These are phyloP conservation scores for Vaccinium myrtillus DNA, from an alignment of 148 eudicot species.

Conservation along the genomic window DNA sequence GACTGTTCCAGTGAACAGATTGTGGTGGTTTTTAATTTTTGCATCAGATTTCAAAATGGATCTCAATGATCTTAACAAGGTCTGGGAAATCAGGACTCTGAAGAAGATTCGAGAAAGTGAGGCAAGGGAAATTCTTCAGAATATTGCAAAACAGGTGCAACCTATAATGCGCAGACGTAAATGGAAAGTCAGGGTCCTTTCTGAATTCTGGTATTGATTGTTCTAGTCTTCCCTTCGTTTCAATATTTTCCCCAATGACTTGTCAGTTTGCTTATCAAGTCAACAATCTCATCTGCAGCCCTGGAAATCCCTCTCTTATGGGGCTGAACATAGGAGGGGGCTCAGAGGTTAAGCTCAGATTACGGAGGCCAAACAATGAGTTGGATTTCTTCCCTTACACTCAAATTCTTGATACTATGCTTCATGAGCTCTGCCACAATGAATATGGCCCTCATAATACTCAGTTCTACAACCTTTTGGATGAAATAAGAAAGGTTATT, in stretches of 20 bases:
- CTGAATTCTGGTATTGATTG: constrained; percentile 68
- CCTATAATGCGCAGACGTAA: constrained; percentile 74
- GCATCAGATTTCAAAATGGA: constrained; percentile 36
- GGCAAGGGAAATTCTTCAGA: constrained; percentile 63
- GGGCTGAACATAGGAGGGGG: constrained; percentile 83
- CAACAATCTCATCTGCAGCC: constrained; percentile 40
- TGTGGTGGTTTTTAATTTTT: background rate
- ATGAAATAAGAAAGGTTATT: constrained; percentile 77
- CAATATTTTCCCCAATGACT: background rate
- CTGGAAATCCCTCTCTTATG: constrained; percentile 64
- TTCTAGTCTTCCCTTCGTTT: background rate
- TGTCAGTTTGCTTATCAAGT: background rate
- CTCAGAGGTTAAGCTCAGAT: constrained; percentile 65
- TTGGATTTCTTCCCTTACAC: constrained; percentile 70
- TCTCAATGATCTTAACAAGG: constrained; percentile 72
- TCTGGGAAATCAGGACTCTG: constrained; percentile 77
- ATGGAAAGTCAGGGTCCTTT: constrained; percentile 76
- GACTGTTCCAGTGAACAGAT: background rate
- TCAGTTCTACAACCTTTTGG: constrained; percentile 74
- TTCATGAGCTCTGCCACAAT: constrained; percentile 88
- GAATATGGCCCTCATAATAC: constrained; percentile 75
- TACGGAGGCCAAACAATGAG: constrained; percentile 69
- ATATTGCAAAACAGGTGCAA: constrained; percentile 72
- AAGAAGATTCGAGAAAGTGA: constrained; percentile 59
- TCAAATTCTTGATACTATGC: constrained; percentile 86